A percentile compares a stretch with the other conserved stretches of the same genome.
These are phyloP conservation scores for Helicocarpus griseus DNA, from an alignment of 2,329 filamentous ascomycete genomes.

Conservation along the genomic window DNA sequence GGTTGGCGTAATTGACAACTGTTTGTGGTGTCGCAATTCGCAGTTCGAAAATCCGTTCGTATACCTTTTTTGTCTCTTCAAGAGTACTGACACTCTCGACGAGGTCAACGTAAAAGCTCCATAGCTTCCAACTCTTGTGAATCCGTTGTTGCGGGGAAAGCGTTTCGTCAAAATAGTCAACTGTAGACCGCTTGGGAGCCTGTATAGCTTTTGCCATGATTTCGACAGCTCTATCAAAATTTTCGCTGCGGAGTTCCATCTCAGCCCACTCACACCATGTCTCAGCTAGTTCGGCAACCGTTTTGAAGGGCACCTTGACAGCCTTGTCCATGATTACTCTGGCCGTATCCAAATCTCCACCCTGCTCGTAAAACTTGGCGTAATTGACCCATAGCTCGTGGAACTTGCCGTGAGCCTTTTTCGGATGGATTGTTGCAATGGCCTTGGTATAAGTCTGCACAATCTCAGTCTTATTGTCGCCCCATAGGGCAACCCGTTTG, in stretches of 20 bases:
- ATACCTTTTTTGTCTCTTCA: slow-evolving; percentile 87
- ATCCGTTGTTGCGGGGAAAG: slow-evolving; percentile 90
- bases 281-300: slow-evolving; percentile 90
- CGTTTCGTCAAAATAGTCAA: slow-evolving; percentile 98
- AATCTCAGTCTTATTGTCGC: slow-evolving; percentile 80
- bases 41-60: slow-evolving; percentile 95
- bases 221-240: slow-evolving; percentile 86
- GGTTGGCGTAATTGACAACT: slow-evolving; percentile 94
- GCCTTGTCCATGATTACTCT: slow-evolving; percentile 95
- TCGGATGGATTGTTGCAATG: slow-evolving; percentile 84
- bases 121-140: slow-evolving; percentile 98
- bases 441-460: slow-evolving; percentile 92
- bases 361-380: slow-evolving; percentile 90
- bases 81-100: slow-evolving; percentile 88
- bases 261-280: slow-evolving; percentile 99
- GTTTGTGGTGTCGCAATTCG: slow-evolving; percentile 97
- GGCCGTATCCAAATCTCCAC: slow-evolving; percentile 73
- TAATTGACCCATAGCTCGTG: slow-evolving; percentile 95
- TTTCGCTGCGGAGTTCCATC: slow-evolving; percentile 91
- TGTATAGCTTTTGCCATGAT: slow-evolving; percentile 98
- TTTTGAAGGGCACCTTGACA: slow-evolving; percentile 95
- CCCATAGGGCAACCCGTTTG: slow-evolving; percentile 92
- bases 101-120: slow-evolving; percentile 98
- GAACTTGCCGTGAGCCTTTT: slow-evolving; percentile 87
- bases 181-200: slow-evolving; percentile 90